Percentiles rank a stretch among this genome's conserved stretches.
Evolutionary conservation across 106 monocot species (phyloP).

Genomic region (Platanthera guangdongensis): DNA sequence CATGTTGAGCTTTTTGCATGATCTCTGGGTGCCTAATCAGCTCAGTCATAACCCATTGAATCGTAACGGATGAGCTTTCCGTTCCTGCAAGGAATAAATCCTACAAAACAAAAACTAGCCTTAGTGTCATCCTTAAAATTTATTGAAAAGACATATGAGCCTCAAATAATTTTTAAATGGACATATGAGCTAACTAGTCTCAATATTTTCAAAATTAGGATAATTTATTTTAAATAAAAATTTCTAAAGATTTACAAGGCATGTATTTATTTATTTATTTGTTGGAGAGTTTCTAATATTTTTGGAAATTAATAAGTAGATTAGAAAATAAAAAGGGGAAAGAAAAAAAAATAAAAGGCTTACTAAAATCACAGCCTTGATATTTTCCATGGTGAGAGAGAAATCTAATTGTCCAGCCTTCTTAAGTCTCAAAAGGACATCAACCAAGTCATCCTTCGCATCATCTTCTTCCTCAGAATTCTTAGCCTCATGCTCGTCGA

Average conservation of each 20-base stretch:
- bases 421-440: not conserved
- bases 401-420: not conserved
- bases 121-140: too few species aligned
- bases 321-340: too few species aligned
- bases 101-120: not conserved
- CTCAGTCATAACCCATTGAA: constrained; percentile 2
- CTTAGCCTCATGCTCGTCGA: not conserved
- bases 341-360: too few species aligned
- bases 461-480: not conserved
- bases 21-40: not conserved
- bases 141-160: too few species aligned
- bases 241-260: too few species aligned
- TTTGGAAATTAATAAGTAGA: too few species aligned
- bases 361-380: not conserved
- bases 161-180: too few species aligned
- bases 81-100: constrained; percentile 6
- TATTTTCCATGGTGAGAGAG: not conserved
- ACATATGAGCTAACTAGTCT: too few species aligned
- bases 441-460: not conserved
- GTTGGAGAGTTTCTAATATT: too few species aligned
- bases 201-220: too few species aligned
- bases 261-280: too few species aligned
- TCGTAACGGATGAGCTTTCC: not conserved
- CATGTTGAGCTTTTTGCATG: not conserved
- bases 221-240: too few species aligned